Conservation (phyloP, 1,139 yeast genomes). For the Taphrina deformans region DNA sequence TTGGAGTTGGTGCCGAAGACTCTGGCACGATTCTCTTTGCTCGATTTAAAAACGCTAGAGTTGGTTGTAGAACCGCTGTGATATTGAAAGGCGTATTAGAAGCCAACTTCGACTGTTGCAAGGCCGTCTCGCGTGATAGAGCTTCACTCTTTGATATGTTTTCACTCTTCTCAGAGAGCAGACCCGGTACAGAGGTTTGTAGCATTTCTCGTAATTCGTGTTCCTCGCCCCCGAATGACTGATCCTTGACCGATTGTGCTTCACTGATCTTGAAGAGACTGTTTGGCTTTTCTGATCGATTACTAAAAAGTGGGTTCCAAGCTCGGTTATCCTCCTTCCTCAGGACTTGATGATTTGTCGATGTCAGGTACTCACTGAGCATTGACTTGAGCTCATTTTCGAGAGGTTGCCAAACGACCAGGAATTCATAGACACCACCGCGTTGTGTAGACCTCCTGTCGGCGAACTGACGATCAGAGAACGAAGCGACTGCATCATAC, state of each 20-base stretch:
- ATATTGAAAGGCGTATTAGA: slow-evolving; percentile 33
- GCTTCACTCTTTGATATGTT: not conserved
- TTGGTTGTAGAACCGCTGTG: slow-evolving; percentile 30
- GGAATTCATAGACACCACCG: slow-evolving; percentile 15
- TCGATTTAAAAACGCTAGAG: slow-evolving; percentile 29
- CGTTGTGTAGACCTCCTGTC: not conserved
- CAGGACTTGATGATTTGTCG: not conserved
- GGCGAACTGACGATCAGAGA: slow-evolving; percentile 1
- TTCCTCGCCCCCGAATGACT: not conserved
- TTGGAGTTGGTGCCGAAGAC: not conserved
- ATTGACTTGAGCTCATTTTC: slow-evolving; percentile 32
- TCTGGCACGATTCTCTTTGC: slow-evolving; percentile 17
- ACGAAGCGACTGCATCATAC: slow-evolving; percentile 19
- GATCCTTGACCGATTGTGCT: not conserved
- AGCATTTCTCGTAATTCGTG: slow-evolving; percentile 21
- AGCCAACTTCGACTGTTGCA: slow-evolving; percentile 3
- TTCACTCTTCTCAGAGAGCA: slow-evolving; percentile 17
- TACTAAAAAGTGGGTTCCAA: slow-evolving; percentile 2
- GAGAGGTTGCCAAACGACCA: slow-evolving; percentile 35
- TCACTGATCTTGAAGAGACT: slow-evolving; percentile 5
- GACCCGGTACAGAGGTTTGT: slow-evolving; percentile 26
- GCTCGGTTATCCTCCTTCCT: not conserved
- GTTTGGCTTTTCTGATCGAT: not conserved
- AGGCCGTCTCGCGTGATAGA: not conserved
- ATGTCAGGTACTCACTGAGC: slow-evolving; percentile 29